Evolutionary conservation across 805 yeast genomes (phyloP).

Genomic region (Saccharomycopsis selenospora): DNA sequence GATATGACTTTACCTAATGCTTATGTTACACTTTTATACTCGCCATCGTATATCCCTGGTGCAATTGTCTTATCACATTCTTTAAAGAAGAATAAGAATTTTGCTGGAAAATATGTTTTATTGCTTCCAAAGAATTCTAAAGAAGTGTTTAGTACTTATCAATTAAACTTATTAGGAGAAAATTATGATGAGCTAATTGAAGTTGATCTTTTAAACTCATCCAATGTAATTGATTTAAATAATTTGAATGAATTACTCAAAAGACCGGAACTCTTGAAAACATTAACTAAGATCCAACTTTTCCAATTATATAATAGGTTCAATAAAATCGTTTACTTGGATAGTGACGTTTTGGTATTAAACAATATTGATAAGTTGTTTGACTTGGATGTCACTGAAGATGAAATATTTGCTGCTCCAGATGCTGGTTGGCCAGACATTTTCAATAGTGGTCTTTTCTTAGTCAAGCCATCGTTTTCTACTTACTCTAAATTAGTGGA

Average conservation of each 20-base stretch:
- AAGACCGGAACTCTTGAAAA: constrained; percentile 45
- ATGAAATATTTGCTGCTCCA: constrained; percentile 45
- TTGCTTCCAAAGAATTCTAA: constrained; percentile 4
- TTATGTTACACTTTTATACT: constrained; percentile 40
- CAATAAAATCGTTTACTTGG: constrained; percentile 50
- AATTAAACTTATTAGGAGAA: constrained; percentile 1
- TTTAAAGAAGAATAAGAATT: constrained; percentile 23
- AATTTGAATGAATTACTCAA: constrained; percentile 26
- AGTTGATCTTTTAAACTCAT: constrained; percentile 2
- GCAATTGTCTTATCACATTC: constrained; percentile 42
- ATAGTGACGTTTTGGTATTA: constrained; percentile 45
- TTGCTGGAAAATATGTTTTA: constrained; percentile 5
- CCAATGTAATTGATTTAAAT: constrained; percentile 1
- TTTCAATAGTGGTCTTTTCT: constrained; percentile 74
- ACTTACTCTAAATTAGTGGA: constrained; percentile 37
- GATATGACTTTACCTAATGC: constrained; percentile 25
- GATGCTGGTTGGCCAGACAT: constrained; percentile 91
- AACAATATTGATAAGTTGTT: constrained; percentile 9
- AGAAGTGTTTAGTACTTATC: background rate
- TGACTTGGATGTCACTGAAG: background rate
- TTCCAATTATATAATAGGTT: constrained; percentile 38
- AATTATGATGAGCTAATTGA: constrained; percentile 4
- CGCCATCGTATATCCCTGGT: constrained; percentile 48
- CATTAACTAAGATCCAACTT: constrained; percentile 42
- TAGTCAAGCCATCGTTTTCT: constrained; percentile 43